Base-by-base conservation (phyloP, 495 filamentous ascomycete species). In the Oleoguttula mirabilis region DNA sequence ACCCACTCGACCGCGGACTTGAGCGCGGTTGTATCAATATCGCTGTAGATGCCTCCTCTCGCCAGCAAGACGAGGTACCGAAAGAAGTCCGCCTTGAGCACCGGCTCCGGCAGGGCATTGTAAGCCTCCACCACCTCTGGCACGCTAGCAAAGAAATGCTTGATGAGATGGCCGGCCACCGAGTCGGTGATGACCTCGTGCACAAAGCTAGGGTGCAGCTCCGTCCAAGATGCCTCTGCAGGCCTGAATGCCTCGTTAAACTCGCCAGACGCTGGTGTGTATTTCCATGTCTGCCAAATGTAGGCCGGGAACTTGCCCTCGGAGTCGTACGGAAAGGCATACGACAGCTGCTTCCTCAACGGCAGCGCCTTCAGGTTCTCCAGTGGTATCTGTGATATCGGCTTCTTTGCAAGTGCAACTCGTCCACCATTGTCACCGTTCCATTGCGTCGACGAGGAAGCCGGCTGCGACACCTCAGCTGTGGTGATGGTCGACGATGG, bases 251-350 rank as follows among this genome's bases (percentile, higher is more conserved):
- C 63, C 47, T 82, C 75, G 3, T 58, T 61, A 56, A 98, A 98
- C 45, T 84, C 74, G 39, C 74, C 68, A n/a, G 81, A 81, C 1
- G 79, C 72, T 1, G 92, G 90, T 1, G 77, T 81, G 58, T 80
- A 83, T 63, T 92, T 94, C 90, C 90, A 98, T 28, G 90, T 98
- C 67, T 98, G 90, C 90, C 90, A 98, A 47, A 98, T 92, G 63
- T 93, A 98, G 21, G 86, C 88, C 0, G 90, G 90, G 61, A 98
- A 98, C 60, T 84, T 88, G 43, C 67, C 59, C 48, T 84, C 77
- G 34, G 87, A 71, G 51, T 92, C 79, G 65, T 96, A 98, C 10
- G 88, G 86, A 58, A 88, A 98, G 54, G 92, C 82, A 66, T 92
- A 94, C 27, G 76, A 82, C 37, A 98, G 71, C 55, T 87, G 86